Base-by-base conservation (phyloP, 495 filamentous ascomycete genomes). In the Hypoxylon perforatum region DNA sequence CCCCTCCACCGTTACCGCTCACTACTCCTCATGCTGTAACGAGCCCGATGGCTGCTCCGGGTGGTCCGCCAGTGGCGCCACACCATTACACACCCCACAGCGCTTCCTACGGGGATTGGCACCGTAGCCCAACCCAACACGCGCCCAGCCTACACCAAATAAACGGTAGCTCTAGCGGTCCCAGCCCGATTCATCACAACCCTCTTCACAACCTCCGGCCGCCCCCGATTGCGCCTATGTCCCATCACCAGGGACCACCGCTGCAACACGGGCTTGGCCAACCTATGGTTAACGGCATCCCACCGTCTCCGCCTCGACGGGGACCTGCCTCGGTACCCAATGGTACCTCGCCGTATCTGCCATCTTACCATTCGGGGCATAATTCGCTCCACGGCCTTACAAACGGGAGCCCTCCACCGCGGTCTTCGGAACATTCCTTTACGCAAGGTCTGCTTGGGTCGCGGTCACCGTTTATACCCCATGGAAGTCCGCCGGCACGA, bases 181-280 rank as follows among this genome's bases (percentile, higher is more conserved):
- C 69, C 3, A 68, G 53, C 54, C 48, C 46, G 30, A 81, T 80
- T 63, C 82, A 52, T 64, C 80, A 42, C 73, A 82, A 53, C 72
- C 78, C 54, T 73, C 78, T 65, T 74, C 76, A 47, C 21, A 76
- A 77, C 51, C 74, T 83, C 8, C 77, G 80, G 21, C 80, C 80
- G 0, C 78, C 77, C 12, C 75, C 78, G 8, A 75, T 80, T 23
- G 63, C 78, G 21, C 71, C 80, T 55, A 69, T 77, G 47, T 62
- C 70, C 28, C 72, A 79, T 17, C 74, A 77, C 11, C 72, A 72
- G 47, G 62, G 69, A 33, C 73, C 70, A 15, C 71, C 75, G 7
- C 59, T 75, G 18, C 77, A 74, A n/a, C 78, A 79, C 33, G 78
- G 80, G 15, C 74, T 81, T 51, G 64, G 68, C 0, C 77, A 78